phyloP scores from a whole-genome alignment of 2,329 filamentous ascomycete genomes.

The Hypoxylon sp. region DNA sequence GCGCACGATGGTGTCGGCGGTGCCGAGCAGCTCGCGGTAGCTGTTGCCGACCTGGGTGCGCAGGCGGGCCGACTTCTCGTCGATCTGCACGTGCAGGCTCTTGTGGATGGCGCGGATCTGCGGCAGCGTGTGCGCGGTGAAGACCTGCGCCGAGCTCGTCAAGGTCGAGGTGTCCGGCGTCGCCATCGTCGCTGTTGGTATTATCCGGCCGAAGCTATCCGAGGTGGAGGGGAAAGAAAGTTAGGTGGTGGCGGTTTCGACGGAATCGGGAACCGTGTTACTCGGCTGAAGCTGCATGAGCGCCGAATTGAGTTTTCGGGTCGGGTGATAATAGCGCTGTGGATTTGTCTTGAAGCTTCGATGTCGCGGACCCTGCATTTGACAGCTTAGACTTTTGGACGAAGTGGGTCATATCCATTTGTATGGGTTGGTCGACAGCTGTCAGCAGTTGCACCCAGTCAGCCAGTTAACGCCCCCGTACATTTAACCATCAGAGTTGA shows the following conservation, averaged over 20 bases:
- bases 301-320: not conserved
- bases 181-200: constrained; percentile 43
- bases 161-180: constrained; percentile 61
- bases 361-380: not conserved
- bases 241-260: not conserved
- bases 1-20: constrained; percentile 91
- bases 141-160: constrained; percentile 66
- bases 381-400: not conserved
- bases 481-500: not conserved
- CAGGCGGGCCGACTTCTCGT: constrained; percentile 72
- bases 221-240: not conserved
- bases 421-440: not conserved
- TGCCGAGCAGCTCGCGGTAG: constrained; percentile 91
- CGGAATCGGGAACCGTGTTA: not conserved
- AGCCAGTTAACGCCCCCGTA: not conserved
- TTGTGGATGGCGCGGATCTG: constrained; percentile 74
- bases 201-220: not conserved
- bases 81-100: constrained; percentile 68
- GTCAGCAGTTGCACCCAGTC: not conserved
- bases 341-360: not conserved
- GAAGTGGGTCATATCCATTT: not conserved
- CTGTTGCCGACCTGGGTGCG: constrained; percentile 73
- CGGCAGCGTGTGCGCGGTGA: constrained; percentile 69
- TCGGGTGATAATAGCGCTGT: not conserved
- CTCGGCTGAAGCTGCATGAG: not conserved